Evolutionary conservation across 2,329 filamentous ascomycete species (phyloP), one percentile per base, ranked within the genome.

Genomic region (Xylariaceae sp.): DNA sequence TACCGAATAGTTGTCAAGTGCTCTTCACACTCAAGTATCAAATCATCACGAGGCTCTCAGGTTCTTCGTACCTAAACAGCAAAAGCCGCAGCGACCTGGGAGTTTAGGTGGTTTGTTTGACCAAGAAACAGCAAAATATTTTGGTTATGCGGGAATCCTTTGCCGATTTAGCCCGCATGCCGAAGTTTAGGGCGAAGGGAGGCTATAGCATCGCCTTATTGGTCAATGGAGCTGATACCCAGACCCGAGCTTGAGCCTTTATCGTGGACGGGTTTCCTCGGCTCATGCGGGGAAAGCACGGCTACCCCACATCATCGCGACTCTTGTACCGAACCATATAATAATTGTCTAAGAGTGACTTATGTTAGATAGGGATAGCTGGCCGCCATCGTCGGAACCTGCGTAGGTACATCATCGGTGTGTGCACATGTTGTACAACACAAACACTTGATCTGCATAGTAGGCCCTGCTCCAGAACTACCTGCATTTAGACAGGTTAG

Each of bases 271-370:
- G 57, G 50, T 61, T 61, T 52, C 59, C 56, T 63, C 60, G 60
- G 60, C 60, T 62, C 47, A 61, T 57, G 60, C 57, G 59, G 60
- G 60, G 56, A 39, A 39, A 17, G 29, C 44, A 50, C 47, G 44
- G 47, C 41, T 40, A 41, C 44, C 41, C 49, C 49, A 21, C 2
- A 22, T 42, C 40, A 32, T 16, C 25, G 12, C 7, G 27, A 5
- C 3, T 12, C 16, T 33, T 41, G 51, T 53, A 48, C 7, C 40
- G 3, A 14, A 6, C 23, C 37, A 38, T 29, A 42, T 22, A 40
- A 27, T 11, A 36, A 19, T 29, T 6, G 48, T 42, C 37, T 37
- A 11, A 7, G 5, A 47, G 45, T 48, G 48, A 50, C 50, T 44
- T 40, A 17, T 2, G 4, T 2, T 12, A 36, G 44, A 37, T 40